Base-by-base conservation (phyloP, 2,329 filamentous ascomycete genomes). In the Akanthomyces dipterigenus region DNA sequence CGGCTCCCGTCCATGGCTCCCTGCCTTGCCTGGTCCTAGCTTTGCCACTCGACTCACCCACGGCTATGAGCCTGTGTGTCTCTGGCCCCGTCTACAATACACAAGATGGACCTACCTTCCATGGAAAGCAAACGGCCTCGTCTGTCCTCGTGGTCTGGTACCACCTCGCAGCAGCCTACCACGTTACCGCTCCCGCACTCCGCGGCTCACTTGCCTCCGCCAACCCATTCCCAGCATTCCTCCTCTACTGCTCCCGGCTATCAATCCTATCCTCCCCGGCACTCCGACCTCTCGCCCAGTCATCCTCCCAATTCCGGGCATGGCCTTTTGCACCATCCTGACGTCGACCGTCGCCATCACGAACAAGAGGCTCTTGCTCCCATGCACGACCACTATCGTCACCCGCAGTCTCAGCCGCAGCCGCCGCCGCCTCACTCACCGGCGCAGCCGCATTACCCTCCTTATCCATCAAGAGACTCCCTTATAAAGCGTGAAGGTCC, bases 401-500 rank as follows among this genome's bases (percentile, higher is more conserved):
- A 71, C 60, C 63, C 66, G 14, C 63, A 50, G 63, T 68, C 63
- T 49, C 63, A 65, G 9, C 64, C 64, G 20, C 65, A 64, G 50
- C 64, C 63, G 58, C 68, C 69, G 57, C 69, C 66, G 43, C 76
- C 77, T 65, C 76, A 76, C 62, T 77, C 78, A 55, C 77, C 77
- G 65, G 76, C 76, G 64, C 78, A 79, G 67, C 71, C 74, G 54
- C 68, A 72, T 26, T 80, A 78, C 68, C 71, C 76, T 51, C 68
- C 75, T 14, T 83, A 80, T 67, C 68, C 76, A 63, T 70, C 75
- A 12, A 74, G 81, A 69, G 82, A 86, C 31, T 75, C 80, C 54
- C 73, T 78, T 67, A 78, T 86, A 72, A 86, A 86, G 73, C 76
- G 82, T 65, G 84, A 86, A 64, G 75, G 78, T 45, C 73, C 72